Conservation (phyloP, 257 asterid genomes). For the Nicotiana tomentosiformis region DNA sequence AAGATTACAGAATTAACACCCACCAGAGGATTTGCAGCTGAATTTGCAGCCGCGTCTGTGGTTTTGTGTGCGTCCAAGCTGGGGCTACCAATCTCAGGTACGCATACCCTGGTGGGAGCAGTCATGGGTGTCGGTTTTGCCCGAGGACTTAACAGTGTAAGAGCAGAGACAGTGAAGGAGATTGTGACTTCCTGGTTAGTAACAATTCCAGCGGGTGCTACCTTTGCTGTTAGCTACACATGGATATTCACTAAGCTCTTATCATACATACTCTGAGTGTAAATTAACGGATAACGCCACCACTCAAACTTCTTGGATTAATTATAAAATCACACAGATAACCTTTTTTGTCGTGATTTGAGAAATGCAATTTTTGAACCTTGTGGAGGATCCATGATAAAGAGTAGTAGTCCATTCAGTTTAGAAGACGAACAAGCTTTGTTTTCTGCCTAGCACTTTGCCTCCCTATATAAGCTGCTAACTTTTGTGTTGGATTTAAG, state of each 20-base stretch:
- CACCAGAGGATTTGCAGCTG: conserved; percentile 92
- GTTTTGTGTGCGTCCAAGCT: conserved; percentile 78
- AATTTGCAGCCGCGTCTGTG: conserved; percentile 94
- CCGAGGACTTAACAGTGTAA: conserved; percentile 75
- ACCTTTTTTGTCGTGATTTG: neutral
- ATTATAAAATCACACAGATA: conserved; percentile 11
- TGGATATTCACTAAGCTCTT: conserved; percentile 73
- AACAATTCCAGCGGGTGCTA: conserved; percentile 86
- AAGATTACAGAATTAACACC: conserved; percentile 91
- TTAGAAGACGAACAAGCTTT: neutral
- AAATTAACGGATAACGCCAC: conserved; percentile 10
- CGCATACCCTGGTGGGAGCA: conserved; percentile 93
- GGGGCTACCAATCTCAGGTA: conserved; percentile 88
- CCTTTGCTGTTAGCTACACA: conserved; percentile 73
- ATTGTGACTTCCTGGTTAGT: conserved; percentile 87
- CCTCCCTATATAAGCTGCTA: neutral
- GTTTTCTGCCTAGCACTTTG: neutral
- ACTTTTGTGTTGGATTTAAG: neutral
- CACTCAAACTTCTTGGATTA: conserved; percentile 20
- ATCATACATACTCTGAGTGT: conserved; percentile 41
- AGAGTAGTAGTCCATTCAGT: conserved; percentile 2
- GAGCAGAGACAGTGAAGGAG: conserved; percentile 89
- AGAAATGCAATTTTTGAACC: conserved; percentile 7
- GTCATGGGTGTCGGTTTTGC: conserved; percentile 99
- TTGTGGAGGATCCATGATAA: neutral